Conservation (phyloP, 2,329 filamentous ascomycete genomes). For the Didymella pomorum region DNA sequence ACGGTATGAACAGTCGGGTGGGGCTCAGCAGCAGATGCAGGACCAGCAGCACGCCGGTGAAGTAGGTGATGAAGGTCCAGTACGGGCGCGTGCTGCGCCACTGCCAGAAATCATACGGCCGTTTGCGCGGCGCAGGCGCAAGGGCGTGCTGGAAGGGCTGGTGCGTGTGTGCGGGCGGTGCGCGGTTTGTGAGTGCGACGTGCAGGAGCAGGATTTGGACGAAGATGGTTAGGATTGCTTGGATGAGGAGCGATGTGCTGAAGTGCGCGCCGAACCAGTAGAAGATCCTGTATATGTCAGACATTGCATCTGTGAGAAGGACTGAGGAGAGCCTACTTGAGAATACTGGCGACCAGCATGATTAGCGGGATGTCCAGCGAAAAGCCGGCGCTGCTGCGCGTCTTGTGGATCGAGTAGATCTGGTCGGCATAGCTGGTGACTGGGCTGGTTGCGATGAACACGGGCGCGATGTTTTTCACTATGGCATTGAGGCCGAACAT, state of each 20-base stretch:
- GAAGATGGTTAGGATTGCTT: slow-evolving; percentile 67
- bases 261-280: slow-evolving; percentile 72
- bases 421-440: slow-evolving; percentile 73
- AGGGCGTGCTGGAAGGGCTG: slow-evolving; percentile 67
- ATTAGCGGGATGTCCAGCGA: slow-evolving; percentile 72
- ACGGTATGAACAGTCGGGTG: slow-evolving; percentile 66
- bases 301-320: slow-evolving; percentile 37
- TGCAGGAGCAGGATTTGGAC: slow-evolving; percentile 67
- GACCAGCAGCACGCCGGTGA: slow-evolving; percentile 67
- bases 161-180: slow-evolving; percentile 51
- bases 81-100: slow-evolving; percentile 79
- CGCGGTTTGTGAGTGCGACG: slow-evolving; percentile 66
- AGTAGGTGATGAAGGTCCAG: slow-evolving; percentile 78
- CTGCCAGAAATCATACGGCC: slow-evolving; percentile 84
- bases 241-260: slow-evolving; percentile 65
- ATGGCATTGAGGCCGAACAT: slow-evolving; percentile 50
- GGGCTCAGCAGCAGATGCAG: slow-evolving; percentile 73
- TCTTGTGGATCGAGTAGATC: slow-evolving; percentile 69
- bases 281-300: slow-evolving; percentile 59
- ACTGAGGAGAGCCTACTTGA: slow-evolving; percentile 58
- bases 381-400: slow-evolving; percentile 68
- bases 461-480: slow-evolving; percentile 48
- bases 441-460: slow-evolving; percentile 65
- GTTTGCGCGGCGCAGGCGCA: slow-evolving; percentile 48
- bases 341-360: slow-evolving; percentile 70